Evolutionary conservation across 129 eudicot genomes (phyloP), one percentile per base, ranked within the genome.

Genomic region (Helianthus tuberosus): DNA sequence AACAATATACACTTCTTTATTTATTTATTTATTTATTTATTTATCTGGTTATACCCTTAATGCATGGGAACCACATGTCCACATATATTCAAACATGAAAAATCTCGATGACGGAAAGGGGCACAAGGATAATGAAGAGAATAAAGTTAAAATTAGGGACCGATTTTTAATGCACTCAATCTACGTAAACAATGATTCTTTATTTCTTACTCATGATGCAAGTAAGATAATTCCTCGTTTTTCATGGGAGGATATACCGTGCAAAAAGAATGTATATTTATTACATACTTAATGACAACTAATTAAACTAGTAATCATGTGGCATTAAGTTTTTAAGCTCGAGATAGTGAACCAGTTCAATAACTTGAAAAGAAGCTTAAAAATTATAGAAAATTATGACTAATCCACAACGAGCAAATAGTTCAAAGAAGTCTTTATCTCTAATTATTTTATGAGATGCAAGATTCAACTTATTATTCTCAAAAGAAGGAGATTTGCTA

Each of bases 181-280:
- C 43, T 49, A 35, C 64, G 51, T 72, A 41, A 25, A 72, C 51
- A 74, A 16, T 36, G 74, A 77, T 77, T 77, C 81, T 77, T 77
- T 36, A 68, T 68, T 77, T 77, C 81, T 77, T 77, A 20, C 81
- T 36, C 64, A 35, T 58, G 46, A 68, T 58, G 27, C 81, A 76
- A 66, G 75, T 68, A 59, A 77, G 69, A 77, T 77, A 68, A 29
- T 68, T 68, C 74, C 75, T 68, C 52, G 49, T 58, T 76, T 74
- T 44, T 47, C 54, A 68, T 58, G 54, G 63, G 54, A 68, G 75
- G 67, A 77, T 77, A 77, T 77, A 68, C 81, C 68, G 48, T 59
- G 69, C 62, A 59, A 68, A 77, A 17, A 11, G 69, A n/a, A n/a
- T n/a, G n/a, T n/a, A n/a, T n/a, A n/a, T n/a, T n/a, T n/a, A n/a